Evolutionary conservation across 2,329 filamentous ascomycete species (phyloP), one percentile per base, ranked within the genome.

Genomic region (Bimuria novae-zelandiae): DNA sequence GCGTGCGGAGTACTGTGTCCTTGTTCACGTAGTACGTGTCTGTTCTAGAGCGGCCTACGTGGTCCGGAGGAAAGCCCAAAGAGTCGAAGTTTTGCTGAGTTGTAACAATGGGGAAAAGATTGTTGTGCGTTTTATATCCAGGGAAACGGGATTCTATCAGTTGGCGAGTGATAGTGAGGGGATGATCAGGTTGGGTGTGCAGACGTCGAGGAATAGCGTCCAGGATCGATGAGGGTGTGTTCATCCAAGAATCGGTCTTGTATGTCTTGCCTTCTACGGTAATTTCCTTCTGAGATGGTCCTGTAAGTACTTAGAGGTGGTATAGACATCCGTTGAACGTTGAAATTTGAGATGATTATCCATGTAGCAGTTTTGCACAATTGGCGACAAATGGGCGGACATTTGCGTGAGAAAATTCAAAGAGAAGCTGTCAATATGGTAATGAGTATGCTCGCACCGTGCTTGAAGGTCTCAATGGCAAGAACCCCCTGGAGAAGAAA

Each of bases 11-110:
- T 1, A 99, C 86, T 0, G 89, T 96, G 46, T 84, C 77, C 61
- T 87, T 80, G 76, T 96, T 96, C 68, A 99, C 77, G 75, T 99
- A 99, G 80, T 97, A 99, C 0, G 94, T 97, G 76, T 99, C 94
- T 12, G 90, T 93, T 62, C 85, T 85, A 60, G 85, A 89, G 45
- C 94, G 88, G 54, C 94, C 94, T 3, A 92, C 89, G 67, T 99
- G 94, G 71, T 97, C 89, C 6, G 80, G 68, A 0, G 92, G 89
- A 70, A 99, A 97, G 39, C 92, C 92, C 7, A 99, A 80, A n/a
- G 92, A 94, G 76, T 99, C 94, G 71, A 99, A 99, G 74, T 99
- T 99, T 70, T 97, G 89, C 10, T 2, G 90, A 89, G 29, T 88
- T 87, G 21, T 97, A 21, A 55, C 94, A 35, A 97, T 86, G 0